phyloP scores from a whole-genome alignment of 805 yeast genomes.

The Kazachstania taianensis region DNA sequence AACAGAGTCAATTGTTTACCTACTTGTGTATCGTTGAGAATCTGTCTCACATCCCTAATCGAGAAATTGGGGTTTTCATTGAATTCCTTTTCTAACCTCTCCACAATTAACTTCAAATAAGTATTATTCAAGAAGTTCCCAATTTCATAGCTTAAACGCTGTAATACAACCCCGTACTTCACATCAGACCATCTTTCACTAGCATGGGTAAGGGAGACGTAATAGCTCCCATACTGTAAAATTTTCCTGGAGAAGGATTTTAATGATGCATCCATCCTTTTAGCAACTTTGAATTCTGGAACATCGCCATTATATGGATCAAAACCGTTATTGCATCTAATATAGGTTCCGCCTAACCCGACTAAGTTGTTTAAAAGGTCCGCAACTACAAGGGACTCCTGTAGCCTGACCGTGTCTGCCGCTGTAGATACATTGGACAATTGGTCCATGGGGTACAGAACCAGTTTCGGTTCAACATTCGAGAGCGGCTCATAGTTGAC shows the following conservation, averaged over 20 bases:
- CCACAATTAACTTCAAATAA: constrained; percentile 29
- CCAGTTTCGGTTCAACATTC: constrained; percentile 26
- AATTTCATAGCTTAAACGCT: constrained; percentile 57
- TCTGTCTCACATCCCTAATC: constrained; percentile 48
- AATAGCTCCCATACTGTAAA: constrained; percentile 53
- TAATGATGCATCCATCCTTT: constrained; percentile 61
- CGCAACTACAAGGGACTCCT: constrained; percentile 61
- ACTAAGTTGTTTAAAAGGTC: constrained; percentile 61
- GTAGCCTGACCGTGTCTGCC: constrained; percentile 39
- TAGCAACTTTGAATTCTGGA: constrained; percentile 67
- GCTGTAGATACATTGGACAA: constrained; percentile 17
- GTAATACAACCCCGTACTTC: constrained; percentile 62
- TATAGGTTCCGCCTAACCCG: constrained; percentile 70
- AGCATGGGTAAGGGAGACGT: constrained; percentile 48
- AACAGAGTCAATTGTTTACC: constrained; percentile 40
- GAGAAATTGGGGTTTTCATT: constrained; percentile 41
- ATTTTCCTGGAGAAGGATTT: constrained; percentile 59
- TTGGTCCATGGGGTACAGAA: constrained; percentile 36
- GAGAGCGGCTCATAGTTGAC: constrained; percentile 31
- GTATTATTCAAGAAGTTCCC: constrained; percentile 34
- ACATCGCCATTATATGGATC: constrained; percentile 34
- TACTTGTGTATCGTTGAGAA: constrained; percentile 30
- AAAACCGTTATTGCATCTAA: constrained; percentile 55
- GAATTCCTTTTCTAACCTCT: constrained; percentile 45
- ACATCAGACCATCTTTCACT: constrained; percentile 45